Percentiles rank a stretch among this genome's conserved stretches.
Conservation (phyloP, 352 stramenopile genomes). For the Pseudoperonospora humuli region DNA sequence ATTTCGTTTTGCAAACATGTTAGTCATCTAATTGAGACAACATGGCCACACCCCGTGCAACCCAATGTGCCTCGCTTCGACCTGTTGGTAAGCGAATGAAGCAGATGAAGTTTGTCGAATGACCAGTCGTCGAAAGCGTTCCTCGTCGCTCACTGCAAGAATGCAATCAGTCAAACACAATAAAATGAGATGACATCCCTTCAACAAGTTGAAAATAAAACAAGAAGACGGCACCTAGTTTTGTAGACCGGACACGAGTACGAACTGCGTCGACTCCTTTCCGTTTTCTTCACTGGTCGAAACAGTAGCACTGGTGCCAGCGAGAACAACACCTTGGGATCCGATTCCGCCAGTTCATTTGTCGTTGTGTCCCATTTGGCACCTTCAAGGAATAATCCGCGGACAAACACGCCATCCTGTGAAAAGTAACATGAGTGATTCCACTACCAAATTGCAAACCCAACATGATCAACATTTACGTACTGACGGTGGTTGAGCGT, state of each 20-base stretch:
- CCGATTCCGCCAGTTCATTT: conserved; percentile 64
- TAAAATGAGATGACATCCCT: too few species aligned
- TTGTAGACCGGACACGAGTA: conserved; percentile 95
- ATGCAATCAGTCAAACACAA: too few species aligned
- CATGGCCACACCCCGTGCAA: conserved; percentile 90
- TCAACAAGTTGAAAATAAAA: background rate
- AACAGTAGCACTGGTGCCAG: conserved; percentile 80
- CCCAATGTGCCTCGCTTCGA: conserved; percentile 84
- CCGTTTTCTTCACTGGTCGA: conserved; percentile 63
- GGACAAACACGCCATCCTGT: conserved; percentile 82
- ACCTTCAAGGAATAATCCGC: conserved; percentile 86
- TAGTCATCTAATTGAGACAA: conserved; percentile 86
- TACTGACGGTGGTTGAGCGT: conserved; percentile 63
- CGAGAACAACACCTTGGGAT: conserved; percentile 87
- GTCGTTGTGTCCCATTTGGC: conserved; percentile 78
- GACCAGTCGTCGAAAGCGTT: conserved; percentile 89
- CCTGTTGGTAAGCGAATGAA: conserved; percentile 86
- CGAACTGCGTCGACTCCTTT: conserved; percentile 50
- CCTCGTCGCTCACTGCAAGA: conserved; percentile 73
- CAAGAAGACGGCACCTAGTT: conserved; percentile 47
- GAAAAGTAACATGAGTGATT: background rate
- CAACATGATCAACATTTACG: background rate
- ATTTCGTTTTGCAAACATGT: background rate
- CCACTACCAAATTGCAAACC: background rate
- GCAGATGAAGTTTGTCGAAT: conserved; percentile 94